phyloP scores from a whole-genome alignment of 2,329 filamentous ascomycete genomes.

The Trichoderma sp. region DNA sequence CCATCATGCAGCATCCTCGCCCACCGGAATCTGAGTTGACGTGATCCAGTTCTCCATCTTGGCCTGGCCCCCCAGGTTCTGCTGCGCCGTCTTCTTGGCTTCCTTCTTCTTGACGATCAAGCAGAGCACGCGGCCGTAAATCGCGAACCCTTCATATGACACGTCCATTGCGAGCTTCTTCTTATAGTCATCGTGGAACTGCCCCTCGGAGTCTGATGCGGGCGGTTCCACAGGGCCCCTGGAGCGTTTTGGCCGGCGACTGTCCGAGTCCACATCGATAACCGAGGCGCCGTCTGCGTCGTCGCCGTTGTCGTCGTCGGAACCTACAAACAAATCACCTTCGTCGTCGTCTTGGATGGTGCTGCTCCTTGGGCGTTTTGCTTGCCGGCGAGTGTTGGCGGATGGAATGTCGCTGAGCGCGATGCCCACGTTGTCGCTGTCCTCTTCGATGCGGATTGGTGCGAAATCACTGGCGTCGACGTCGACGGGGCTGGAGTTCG shows the following conservation, averaged over 20 bases:
- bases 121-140: conserved; percentile 90
- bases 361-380: conserved; percentile 37
- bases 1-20: conserved; percentile 37
- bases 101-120: conserved; percentile 81
- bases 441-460: conserved; percentile 51
- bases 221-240: conserved; percentile 36
- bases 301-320: conserved; percentile 41
- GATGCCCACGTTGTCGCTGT: conserved; percentile 40
- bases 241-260: conserved; percentile 49
- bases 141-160: conserved; percentile 91
- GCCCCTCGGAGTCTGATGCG: conserved; percentile 29
- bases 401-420: conserved; percentile 41
- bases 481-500: conserved; percentile 56
- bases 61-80: conserved; percentile 57
- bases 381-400: conserved; percentile 29
- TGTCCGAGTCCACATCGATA: conserved; percentile 44
- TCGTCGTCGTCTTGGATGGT: conserved; percentile 32
- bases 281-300: conserved; percentile 39
- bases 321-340: conserved; percentile 30
- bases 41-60: conserved; percentile 84
- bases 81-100: conserved; percentile 46
- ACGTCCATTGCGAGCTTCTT: conserved; percentile 89
- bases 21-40: conserved; percentile 68
- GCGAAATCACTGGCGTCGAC: conserved; percentile 48
- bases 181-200: conserved; percentile 65